Evolutionary conservation across 2,329 filamentous ascomycete genomes (phyloP), one percentile per base, ranked within the genome.

Genomic region (Pseudocercospora vitis): DNA sequence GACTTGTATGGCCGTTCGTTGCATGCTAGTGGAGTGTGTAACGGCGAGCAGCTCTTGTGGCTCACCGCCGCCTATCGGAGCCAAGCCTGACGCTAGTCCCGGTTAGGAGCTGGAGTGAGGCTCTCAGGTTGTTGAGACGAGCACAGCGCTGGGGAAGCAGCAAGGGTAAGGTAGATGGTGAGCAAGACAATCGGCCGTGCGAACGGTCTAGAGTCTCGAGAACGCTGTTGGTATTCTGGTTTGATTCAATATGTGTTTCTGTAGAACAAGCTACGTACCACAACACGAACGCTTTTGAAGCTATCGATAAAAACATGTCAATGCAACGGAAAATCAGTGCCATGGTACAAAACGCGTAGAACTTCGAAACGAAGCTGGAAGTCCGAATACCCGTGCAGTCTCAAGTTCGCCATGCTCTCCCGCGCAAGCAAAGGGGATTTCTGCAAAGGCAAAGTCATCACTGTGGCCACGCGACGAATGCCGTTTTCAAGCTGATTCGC

Each of bases 401-500:
- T 33, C 6, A 48, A n/a, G 42, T 58, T 58, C 18, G 53, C 48
- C 56, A 60, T 60, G 37, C 56, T 54, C 42, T 60, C 56, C n/a
- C 33, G 23, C 9, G 37, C 23, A 4, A 60, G 24, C 9, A 58
- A 14, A 4, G 31, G 47, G 4, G 56, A 56, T 7, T 31, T 14
- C 7, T 32, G 7, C 11, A 58, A 32, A 16, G 53, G 35, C 7
- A 16, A 28, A 2, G 26, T 52, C 56, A 60, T 60, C 12, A 23
- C 31, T 21, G 21, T 37, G 35, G 56, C 31, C 7, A 60, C 19
- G 1, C 33, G 40, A 14, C 39, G 19, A 6, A 60, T 32, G 11
- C 50, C 24, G 9, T 42, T 40, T 14, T 32, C 35, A 29, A 29
- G 8, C 18, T 33, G 16, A 5, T 44, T 28, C 14, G 9, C 31